These are phyloP conservation scores for Selaginella moellendorffii DNA, from an alignment of 75 land plant genomes.

Conservation along the genomic window DNA sequence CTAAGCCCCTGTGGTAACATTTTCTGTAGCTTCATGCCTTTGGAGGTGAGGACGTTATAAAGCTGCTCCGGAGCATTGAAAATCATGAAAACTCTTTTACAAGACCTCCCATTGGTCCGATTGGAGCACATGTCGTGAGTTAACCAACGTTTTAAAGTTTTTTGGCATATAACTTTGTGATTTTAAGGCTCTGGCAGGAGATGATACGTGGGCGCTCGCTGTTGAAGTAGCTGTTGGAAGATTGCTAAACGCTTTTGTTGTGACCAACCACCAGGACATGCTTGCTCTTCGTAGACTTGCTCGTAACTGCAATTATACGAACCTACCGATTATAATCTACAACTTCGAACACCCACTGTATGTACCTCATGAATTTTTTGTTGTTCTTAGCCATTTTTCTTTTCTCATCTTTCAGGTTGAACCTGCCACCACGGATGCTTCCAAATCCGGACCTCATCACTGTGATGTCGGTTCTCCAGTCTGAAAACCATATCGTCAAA, in stretches of 20 bases:
- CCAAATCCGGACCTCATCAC: slow-evolving; percentile 65
- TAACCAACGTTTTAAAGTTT: not conserved
- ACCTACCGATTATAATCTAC: slow-evolving; percentile 64
- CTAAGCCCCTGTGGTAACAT: not conserved
- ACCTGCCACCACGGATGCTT: slow-evolving; percentile 52
- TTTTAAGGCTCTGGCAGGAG: slow-evolving; percentile 42
- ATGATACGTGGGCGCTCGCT: slow-evolving; percentile 71
- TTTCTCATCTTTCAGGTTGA: slow-evolving; percentile 30
- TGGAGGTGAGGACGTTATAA: slow-evolving; percentile 66
- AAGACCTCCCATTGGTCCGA: slow-evolving; percentile 79
- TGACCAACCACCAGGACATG: slow-evolving; percentile 70
- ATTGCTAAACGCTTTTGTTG: slow-evolving; percentile 80
- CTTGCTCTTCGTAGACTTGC: slow-evolving; percentile 52
- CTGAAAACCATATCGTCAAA: slow-evolving; percentile 49
- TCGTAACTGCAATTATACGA: slow-evolving; percentile 35
- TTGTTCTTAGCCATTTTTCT: not conserved
- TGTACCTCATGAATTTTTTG: slow-evolving; percentile 1
- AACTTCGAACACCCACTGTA: slow-evolving; percentile 64
- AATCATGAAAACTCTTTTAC: slow-evolving; percentile 36
- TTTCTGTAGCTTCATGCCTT: slow-evolving; percentile 64
- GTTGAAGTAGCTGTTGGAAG: slow-evolving; percentile 81
- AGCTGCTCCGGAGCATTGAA: slow-evolving; percentile 53
- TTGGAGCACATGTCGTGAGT: slow-evolving; percentile 66
- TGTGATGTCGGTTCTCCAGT: slow-evolving; percentile 41
- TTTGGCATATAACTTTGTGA: not conserved